Conservation (phyloP, 1,284 basidiomycete species). For the Wallemia mellicola region DNA sequence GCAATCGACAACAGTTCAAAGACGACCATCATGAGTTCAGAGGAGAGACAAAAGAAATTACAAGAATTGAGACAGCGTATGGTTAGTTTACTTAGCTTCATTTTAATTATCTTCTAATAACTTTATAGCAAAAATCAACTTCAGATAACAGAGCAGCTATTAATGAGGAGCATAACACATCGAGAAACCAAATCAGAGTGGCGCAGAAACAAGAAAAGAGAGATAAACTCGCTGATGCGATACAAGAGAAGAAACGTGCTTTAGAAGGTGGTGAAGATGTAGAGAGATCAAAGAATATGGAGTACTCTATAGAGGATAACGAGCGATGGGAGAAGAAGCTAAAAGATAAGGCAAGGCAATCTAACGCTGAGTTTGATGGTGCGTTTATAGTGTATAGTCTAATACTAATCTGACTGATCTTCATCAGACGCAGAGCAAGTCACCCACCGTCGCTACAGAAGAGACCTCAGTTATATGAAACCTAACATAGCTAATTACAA, state of each 20-base stretch:
- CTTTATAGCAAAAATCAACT: slow-evolving; percentile 33
- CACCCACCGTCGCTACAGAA: slow-evolving; percentile 64
- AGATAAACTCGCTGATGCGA: slow-evolving; percentile 54
- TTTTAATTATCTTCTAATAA: background rate
- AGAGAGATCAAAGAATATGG: slow-evolving; percentile 59
- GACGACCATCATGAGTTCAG: background rate
- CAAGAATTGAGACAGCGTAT: background rate
- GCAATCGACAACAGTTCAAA: no score
- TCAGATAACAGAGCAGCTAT: slow-evolving; percentile 54
- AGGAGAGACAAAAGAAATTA: background rate
- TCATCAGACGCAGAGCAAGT: slow-evolving; percentile 55
- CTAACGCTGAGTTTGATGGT: slow-evolving; percentile 54
- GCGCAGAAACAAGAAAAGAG: slow-evolving; percentile 34
- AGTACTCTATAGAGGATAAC: slow-evolving; percentile 78
- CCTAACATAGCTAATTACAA: slow-evolving; percentile 61
- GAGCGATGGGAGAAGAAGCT: slow-evolving; percentile 75
- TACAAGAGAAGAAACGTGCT: slow-evolving; percentile 60
- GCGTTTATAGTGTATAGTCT: slow-evolving; percentile 9
- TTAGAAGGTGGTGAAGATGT: slow-evolving; percentile 46
- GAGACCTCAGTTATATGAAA: slow-evolving; percentile 57
- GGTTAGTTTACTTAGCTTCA: background rate
- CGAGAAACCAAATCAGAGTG: slow-evolving; percentile 24
- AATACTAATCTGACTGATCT: background rate
- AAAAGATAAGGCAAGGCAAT: slow-evolving; percentile 37
- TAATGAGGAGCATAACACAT: slow-evolving; percentile 44